Conservation (phyloP, 139 green algal genomes). For the Chlamydomonas schloesseri region DNA sequence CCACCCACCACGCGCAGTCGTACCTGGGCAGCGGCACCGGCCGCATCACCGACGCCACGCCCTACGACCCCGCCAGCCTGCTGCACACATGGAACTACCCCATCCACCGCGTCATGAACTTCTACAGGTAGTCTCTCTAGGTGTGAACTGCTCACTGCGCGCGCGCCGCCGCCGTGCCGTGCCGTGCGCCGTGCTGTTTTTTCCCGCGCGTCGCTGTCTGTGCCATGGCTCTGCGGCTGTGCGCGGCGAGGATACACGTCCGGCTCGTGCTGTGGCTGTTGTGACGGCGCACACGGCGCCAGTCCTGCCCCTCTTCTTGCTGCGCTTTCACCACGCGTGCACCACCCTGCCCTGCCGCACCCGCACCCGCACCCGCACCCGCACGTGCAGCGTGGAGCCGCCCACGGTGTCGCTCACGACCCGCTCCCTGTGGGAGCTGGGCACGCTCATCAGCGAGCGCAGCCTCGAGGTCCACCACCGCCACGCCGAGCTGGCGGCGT, state of each 20-base stretch:
- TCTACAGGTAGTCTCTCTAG: constrained; percentile 28
- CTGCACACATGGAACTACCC: constrained; percentile 40
- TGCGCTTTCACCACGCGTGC: no score
- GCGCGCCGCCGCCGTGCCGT: no score
- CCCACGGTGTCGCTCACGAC: not conserved
- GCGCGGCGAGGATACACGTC: no score
- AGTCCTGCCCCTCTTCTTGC: no score
- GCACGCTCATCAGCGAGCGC: not conserved
- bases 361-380: no score
- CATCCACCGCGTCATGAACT: not conserved
- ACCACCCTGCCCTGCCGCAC: not conserved
- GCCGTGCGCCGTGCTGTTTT: no score
- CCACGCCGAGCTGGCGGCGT: not conserved
- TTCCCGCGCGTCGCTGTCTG: no score
- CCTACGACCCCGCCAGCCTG: constrained; percentile 11
- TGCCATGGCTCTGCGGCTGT: no score
- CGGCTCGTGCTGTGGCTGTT: no score
- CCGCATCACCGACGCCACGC: not conserved
- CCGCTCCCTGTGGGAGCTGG: constrained; percentile 10
- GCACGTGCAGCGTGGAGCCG: constrained; percentile 20
- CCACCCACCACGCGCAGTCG: not conserved
- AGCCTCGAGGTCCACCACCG: constrained; percentile 17
- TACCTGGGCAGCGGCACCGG: constrained; percentile 3
- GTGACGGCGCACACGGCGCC: no score
- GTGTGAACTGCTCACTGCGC: no score